Conservation (phyloP, 2,329 filamentous ascomycete genomes). For the Coniochaeta sp. region DNA sequence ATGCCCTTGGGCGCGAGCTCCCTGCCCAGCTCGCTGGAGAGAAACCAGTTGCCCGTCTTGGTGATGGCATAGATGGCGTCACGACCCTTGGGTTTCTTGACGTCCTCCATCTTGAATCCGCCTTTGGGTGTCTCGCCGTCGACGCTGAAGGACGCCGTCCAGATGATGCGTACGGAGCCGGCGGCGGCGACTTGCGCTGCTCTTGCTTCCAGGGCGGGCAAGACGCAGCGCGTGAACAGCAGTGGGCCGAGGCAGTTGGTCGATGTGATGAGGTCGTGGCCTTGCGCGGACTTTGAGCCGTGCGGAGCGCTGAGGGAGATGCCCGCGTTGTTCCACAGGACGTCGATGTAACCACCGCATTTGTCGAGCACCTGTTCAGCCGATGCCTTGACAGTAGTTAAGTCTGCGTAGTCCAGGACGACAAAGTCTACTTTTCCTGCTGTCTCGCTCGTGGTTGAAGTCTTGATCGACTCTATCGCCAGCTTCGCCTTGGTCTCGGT, state of each 20-base stretch:
- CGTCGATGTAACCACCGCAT: constrained; percentile 21
- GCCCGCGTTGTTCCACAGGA: constrained; percentile 29
- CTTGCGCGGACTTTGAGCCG: constrained; percentile 19
- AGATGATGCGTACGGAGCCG: constrained; percentile 11
- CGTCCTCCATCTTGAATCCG: constrained; percentile 9
- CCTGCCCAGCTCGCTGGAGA: constrained; percentile 11
- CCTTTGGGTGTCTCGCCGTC: constrained; percentile 8
- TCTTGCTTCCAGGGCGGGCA: constrained; percentile 11
- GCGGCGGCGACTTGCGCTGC: constrained; percentile 2
- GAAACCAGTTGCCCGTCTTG: constrained; percentile 8
- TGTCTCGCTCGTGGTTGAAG: constrained; percentile 13
- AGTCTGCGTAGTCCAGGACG: constrained; percentile 27
- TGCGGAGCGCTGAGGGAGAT: constrained; percentile 20
- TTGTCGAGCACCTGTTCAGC: constrained; percentile 19
- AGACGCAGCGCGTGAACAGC: constrained; percentile 15
- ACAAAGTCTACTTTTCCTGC: constrained; percentile 29
- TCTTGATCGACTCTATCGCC: constrained; percentile 31
- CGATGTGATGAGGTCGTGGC: constrained; percentile 13
- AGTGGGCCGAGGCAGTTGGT: constrained; percentile 15
- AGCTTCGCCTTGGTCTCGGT: constrained; percentile 24
- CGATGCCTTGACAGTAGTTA: constrained; percentile 17
- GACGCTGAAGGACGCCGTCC: constrained; percentile 10
- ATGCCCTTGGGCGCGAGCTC: constrained; percentile 4
- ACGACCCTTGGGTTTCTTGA: constrained; percentile 7
- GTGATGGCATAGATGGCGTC: constrained; percentile 10